Evolutionary conservation across 73 alveolate species (phyloP), one percentile per base, ranked within the genome.

Genomic region (Uronychia binucleata): DNA sequence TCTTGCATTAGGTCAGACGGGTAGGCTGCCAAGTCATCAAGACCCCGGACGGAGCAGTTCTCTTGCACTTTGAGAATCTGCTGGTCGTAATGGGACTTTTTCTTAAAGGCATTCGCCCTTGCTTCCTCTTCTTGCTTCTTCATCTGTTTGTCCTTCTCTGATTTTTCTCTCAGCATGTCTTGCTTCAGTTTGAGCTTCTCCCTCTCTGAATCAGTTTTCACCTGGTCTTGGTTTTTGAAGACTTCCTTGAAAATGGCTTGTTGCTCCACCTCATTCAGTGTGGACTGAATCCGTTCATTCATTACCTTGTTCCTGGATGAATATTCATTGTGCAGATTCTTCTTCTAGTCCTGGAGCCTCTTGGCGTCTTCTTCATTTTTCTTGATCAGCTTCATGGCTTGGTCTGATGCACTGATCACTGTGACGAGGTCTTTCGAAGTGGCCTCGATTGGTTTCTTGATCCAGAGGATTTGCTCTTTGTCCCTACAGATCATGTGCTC

Each of bases 251-350:
- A 83, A 1, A 83, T 83, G 19, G 78, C 30, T 14, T 83, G 74
- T 75, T 83, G 76, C 28, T 83, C 90, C 26, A 83, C 90, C 76
- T 83, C 90, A 26, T 30, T 14, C 19, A 83, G 58, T n/a, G 35
- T 60, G 31, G 78, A 32, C 30, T 74, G 31, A 1, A 83, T 46
- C 34, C 74, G 79, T 28, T 83, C 34, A 33, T 83, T 83, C n/a
- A 83, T 75, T 0, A 83, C 57, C 1, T 29, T 34, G 74, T 83
- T 83, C 26, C 79, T 60, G 1, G 83, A 83, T 31, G 74, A 74
- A 32, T 34, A 33, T 5, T 75, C 34, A 19, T 75, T 75, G 26
- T 33, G 57, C 58, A 75, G 0, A 26, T 27, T 29, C 32, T 31
- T 33, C 25, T 57, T 31, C n/a, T n/a, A n/a, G n/a, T n/a, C n/a